Base-by-base conservation (phyloP, 2,329 filamentous ascomycete species). In the Beauveria sp. region DNA sequence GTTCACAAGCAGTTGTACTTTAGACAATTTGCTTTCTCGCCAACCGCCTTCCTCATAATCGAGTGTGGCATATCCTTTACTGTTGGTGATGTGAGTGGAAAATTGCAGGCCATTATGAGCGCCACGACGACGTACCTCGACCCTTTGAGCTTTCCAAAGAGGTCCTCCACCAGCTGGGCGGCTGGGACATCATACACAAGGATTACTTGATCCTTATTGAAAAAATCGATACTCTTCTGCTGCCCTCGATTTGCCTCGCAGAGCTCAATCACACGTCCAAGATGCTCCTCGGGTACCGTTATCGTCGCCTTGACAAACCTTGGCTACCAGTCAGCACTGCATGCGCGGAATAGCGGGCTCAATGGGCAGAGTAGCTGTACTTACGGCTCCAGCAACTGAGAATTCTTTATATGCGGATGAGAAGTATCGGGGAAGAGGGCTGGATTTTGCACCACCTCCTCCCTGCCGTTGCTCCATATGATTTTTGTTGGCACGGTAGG, bases 41-140 rank as follows among this genome's bases (percentile, higher is more conserved):
- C 92, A 99, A 0, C 90, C 93, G 0, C 92, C 89, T 68, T 99
- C 95, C 76, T 99, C 95, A 72, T 99, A 99, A 74, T 99, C 95
- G 5, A 99, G 83, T 42, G 90, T 95, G 0, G 95, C 95, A 69
- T 99, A 99, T 12, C 95, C 95, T 73, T 96, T 97, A 2, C 76
- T 77, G 45, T 48, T 50, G 7, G 18, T 60, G 56, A 22, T 59
- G 24, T 18, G 7, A 49, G 54, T 22, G 7, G 26, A 28, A 28
- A 8, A 28, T 28, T 28, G 26, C 26, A 28, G 8, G 26, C 26
- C 26, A 28, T 28, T 28, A 8, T 8, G 7, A 28, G 26, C 26
- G 26, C 7, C 26, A 28, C 26, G 26, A 14, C 8, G n/a, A 70
- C 75, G 63, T 70, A 79, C 60, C 93, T 97, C 0, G 86, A 84